Base-by-base conservation (phyloP, 768 basidiomycete species). In the Tubosaeta brunneosetosa region DNA sequence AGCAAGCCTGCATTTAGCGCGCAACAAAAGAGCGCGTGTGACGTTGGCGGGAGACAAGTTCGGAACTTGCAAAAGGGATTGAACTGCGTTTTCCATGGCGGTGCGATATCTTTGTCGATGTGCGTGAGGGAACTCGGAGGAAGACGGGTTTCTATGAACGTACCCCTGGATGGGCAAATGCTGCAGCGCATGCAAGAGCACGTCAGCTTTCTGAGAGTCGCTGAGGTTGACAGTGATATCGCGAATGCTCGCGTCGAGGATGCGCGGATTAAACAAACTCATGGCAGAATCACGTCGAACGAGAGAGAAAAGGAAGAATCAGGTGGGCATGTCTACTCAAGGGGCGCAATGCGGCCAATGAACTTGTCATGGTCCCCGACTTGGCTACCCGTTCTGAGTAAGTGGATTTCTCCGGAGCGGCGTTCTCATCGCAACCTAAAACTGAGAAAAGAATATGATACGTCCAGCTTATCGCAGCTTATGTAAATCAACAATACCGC, bases 111-210 rank as follows among this genome's bases (percentile, higher is more conserved):
- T 67, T 56, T 53, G 29, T 36, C 38, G 34, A 40, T 1, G 8
- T 17, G 33, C 16, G 34, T 58, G 19, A 62, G 53, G 37, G 53
- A 42, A 34, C 44, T 41, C 25, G 48, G 52, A 25, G n/a, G 58
- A 27, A 49, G 42, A 49, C 14, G 31, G 22, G 47, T 25, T 51
- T 33, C 6, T 4, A 43, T 29, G 4, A 6, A 68, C 80, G 34
- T 65, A 86, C 84, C 84, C 78, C 54, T 91, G 85, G 44, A 78
- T 73, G 49, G 84, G 82, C 54, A 95, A 80, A 60, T 86, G 85
- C 57, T 85, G 83, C 77, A 93, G 83, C 17, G 90, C 91, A 59
- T 88, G 84, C 47, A 92, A 67, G 49, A 91, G 71, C 33, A 88
- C 75, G 51, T 85, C 84, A 19, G 78, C 84, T 66, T 88, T 88